phyloP scores from a whole-genome alignment of 2,329 filamentous ascomycete species.

The Aspergillus viridinutans region DNA sequence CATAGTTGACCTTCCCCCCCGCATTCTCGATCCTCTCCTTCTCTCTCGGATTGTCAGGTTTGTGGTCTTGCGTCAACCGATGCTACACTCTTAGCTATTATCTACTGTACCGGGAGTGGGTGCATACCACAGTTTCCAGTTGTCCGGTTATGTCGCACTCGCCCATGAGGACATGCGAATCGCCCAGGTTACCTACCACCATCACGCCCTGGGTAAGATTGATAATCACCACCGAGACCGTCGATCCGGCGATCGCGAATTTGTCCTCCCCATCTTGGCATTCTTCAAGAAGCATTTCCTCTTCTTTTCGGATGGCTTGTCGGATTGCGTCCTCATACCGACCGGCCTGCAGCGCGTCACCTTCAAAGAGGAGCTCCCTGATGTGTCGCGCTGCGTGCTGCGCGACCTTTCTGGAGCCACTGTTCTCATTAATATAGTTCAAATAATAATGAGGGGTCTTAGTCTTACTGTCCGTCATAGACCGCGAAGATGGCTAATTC shows the following conservation, averaged over 20 bases:
- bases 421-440: background rate
- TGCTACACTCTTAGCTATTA: background rate
- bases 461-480: conserved; percentile 8
- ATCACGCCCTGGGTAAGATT: conserved; percentile 3
- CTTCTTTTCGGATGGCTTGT: conserved; percentile 1
- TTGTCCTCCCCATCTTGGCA: conserved; percentile 2
- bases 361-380: background rate
- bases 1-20: background rate
- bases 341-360: background rate
- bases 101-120: background rate
- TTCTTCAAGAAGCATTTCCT: background rate
- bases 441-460: background rate
- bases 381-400: conserved; percentile 2
- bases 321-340: conserved; percentile 4
- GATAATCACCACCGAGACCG: conserved; percentile 1
- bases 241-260: conserved; percentile 5
- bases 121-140: background rate
- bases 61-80: conserved; percentile 4
- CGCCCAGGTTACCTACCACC: conserved; percentile 8
- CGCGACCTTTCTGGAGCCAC: conserved; percentile 3
- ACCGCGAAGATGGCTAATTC: conserved; percentile 4
- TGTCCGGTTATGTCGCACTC: background rate
- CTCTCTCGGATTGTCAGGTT: conserved; percentile 1
- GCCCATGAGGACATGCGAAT: conserved; percentile 1
- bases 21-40: conserved; percentile 6